Evolutionary conservation across 257 asterid species (phyloP), one percentile per base, ranked within the genome.

Genomic region (Orobanche coerulescens): DNA sequence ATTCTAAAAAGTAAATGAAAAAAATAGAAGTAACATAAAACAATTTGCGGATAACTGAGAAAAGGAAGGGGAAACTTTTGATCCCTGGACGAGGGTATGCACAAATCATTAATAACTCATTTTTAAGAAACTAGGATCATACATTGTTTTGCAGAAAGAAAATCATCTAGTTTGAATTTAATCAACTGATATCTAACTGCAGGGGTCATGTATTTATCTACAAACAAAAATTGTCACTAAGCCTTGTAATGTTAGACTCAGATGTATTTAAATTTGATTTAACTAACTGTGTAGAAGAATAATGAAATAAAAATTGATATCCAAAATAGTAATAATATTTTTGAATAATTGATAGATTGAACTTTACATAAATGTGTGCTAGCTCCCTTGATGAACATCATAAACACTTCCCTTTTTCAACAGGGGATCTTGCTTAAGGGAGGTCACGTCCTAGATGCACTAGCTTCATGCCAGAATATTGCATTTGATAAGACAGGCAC

Each of bases 401-500:
- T 64, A 43, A 56, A 24, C 58, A 24, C 58, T 31, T 55, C 25
- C 62, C 37, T 54, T 73, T 14, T 68, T 70, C 56, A 61, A 64
- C 83, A 93, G 99, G 99, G 99, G 58, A 83, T 93, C 71, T 81
- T 93, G 79, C 92, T 93, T 33, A 93, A 93, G 76, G 99, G 99
- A 40, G 97, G 99, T 1, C 84, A 83, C 63, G 96, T 93, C 34
- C 75, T 93, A 42, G 99, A 93, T 82, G 97, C 97, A 19, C 79
- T 93, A 68, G 96, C 99, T 64, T 87, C 99, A 36, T 93, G 96
- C 76, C 92, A 79, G 58, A 84, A 82, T 54, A 87, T 93, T 73
- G 99, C 97, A 59, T 93, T 93, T 75, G 99, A 93, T 75, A 93
- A 93, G 85, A 93, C 99, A 18, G 99, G 99, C 65, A 93, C 99